Base-by-base conservation (phyloP, 2,329 filamentous ascomycete species). In the Penicillium palitans region DNA sequence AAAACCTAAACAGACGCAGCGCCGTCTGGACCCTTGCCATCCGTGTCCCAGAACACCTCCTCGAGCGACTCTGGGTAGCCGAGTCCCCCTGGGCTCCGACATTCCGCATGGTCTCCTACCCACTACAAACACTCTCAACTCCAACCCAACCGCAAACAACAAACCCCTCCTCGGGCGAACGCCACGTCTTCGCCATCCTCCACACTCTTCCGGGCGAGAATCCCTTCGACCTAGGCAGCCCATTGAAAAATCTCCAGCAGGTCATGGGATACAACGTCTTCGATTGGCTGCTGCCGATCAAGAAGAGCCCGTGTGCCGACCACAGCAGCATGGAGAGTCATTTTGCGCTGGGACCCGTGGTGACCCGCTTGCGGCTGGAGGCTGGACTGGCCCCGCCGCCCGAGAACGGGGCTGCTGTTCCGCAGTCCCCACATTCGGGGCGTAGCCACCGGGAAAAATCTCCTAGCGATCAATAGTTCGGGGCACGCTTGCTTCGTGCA, bases 271-370 rank as follows among this genome's bases (percentile, higher is more conserved):
- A 83, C 47, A 84, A 77, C 21, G 63, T 87, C 2, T 60, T 88
- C 15, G 90, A 96, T 59, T 98, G 93, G 93, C 70, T 96, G 13
- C 76, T 96, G 1, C 93, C 93, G 0, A 72, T 96, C 35, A 85
- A 81, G 57, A 81, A 84, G 59, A 91, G 90, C 5, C 93, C 93
- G 0, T 93, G 90, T 72, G 83, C 83, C 51, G 83, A 84, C 53
- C 89, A 93, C 66, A 85, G 86, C 47, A 83, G 80, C 64, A 79
- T 80, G 58, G 81, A 84, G 61, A 87, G 89, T 67, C 85, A 90
- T 57, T 96, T 89, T 70, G 80, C 83, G 15, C 79, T 90, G 67
- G 89, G 89, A 0, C 82, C 82, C 4, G 78, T 86, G 4, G 80
- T 93, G 3, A 75, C 83, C 31, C 71, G 80, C 29, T 69, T 91